phyloP scores from a whole-genome alignment of 441 rosid species.

The Eruca vesicaria region DNA sequence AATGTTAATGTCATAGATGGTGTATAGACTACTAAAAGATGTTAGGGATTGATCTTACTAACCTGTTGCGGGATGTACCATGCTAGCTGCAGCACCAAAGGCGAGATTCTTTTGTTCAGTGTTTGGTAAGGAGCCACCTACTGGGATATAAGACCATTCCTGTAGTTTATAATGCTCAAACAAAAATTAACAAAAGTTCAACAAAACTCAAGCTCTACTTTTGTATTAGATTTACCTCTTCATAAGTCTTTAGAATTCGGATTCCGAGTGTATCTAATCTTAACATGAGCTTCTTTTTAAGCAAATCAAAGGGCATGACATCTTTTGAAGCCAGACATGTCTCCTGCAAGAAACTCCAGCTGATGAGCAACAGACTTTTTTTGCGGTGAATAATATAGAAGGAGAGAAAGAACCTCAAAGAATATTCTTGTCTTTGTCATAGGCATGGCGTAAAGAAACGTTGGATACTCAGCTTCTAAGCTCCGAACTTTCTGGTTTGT shows the following conservation, averaged over 20 bases:
- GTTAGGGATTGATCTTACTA: conserved; percentile 23
- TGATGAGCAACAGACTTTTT: conserved; percentile 21
- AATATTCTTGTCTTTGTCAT: conserved; percentile 80
- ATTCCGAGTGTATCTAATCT: conserved; percentile 82
- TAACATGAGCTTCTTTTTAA: conserved; percentile 73
- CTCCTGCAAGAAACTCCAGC: conserved; percentile 55
- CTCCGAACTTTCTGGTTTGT: conserved; percentile 48
- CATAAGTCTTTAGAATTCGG: conserved; percentile 62
- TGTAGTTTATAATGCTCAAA: conserved; percentile 23
- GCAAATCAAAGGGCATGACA: conserved; percentile 81
- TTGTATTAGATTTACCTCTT: conserved; percentile 59
- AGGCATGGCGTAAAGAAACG: conserved; percentile 92
- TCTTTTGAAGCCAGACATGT: conserved; percentile 95
- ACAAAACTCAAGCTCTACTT: not conserved
- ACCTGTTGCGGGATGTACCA: conserved; percentile 98
- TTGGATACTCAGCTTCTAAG: conserved; percentile 74
- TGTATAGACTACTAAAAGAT: not conserved
- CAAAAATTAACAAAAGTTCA: not conserved
- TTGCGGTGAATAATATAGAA: not conserved
- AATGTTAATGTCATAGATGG: not conserved
- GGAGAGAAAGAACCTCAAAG: conserved; percentile 65
- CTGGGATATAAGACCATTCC: conserved; percentile 99
- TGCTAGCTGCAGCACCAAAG: conserved; percentile 98
- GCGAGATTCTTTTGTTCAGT: conserved; percentile 95
- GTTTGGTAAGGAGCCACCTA: conserved; percentile 70